phyloP scores from a whole-genome alignment of 108 stramenopile species.

The Skeletonema marinoi region DNA sequence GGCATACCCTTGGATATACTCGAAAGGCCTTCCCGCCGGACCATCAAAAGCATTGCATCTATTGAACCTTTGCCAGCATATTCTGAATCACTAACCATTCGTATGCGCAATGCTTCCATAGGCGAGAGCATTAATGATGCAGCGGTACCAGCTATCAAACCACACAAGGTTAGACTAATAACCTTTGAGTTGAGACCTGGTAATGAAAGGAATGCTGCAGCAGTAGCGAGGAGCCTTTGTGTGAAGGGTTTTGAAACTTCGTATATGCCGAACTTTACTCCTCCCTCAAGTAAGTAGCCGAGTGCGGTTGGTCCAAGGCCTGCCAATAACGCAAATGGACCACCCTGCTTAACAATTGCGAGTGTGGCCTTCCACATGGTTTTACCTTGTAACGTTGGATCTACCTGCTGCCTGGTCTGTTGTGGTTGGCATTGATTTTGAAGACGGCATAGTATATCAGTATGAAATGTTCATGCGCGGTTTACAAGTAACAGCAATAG shows the following conservation, averaged over 20 bases:
- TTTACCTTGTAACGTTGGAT: slow-evolving; percentile 42
- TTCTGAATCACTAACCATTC: slow-evolving; percentile 80
- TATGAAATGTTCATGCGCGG: neutral
- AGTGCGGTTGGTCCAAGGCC: slow-evolving; percentile 78
- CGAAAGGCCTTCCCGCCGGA: slow-evolving; percentile 62
- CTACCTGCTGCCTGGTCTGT: slow-evolving; percentile 79
- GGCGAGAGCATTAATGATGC: slow-evolving; percentile 87
- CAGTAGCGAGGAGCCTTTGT: slow-evolving; percentile 17
- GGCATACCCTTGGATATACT: slow-evolving; percentile 61
- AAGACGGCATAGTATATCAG: neutral
- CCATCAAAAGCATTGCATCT: slow-evolving; percentile 49
- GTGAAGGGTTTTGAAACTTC: slow-evolving; percentile 81
- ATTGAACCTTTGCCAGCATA: slow-evolving; percentile 63
- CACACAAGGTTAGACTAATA: slow-evolving; percentile 56
- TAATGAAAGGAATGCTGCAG: slow-evolving; percentile 35
- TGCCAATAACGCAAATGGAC: slow-evolving; percentile 52
- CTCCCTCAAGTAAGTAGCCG: slow-evolving; percentile 84
- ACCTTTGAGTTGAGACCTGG: slow-evolving; percentile 52
- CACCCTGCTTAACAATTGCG: slow-evolving; percentile 64
- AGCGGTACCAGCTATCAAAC: slow-evolving; percentile 66
- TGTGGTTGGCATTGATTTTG: neutral
- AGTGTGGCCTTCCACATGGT: slow-evolving; percentile 52
- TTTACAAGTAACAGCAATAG: neutral
- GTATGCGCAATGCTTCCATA: slow-evolving; percentile 87
- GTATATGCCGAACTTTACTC: slow-evolving; percentile 88